These are phyloP conservation scores for Thuidium tamariscinum DNA, from an alignment of 225 moss, liverwort and hornwort species.

Conservation along the genomic window DNA sequence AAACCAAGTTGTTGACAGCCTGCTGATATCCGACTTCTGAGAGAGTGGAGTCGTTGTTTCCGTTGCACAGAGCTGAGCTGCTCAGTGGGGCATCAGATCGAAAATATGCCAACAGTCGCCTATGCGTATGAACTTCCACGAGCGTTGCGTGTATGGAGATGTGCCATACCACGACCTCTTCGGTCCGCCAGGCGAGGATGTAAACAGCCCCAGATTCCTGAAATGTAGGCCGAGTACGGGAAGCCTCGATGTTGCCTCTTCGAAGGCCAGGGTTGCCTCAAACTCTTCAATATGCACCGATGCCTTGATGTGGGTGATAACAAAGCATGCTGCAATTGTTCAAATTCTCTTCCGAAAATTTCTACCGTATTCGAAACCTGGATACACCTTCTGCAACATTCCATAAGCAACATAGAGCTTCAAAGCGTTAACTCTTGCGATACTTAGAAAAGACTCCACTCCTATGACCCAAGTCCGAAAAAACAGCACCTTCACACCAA, in stretches of 20 bases:
- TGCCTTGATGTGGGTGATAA: neutral
- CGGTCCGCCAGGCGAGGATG: conserved; percentile 8
- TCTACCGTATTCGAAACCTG: neutral
- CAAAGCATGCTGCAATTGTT: neutral
- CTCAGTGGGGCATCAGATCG: conserved; percentile 41
- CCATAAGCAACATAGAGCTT: neutral
- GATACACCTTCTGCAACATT: neutral
- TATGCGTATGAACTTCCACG: conserved; percentile 59
- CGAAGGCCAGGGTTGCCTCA: conserved; percentile 39
- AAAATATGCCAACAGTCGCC: conserved; percentile 37
- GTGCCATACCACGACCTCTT: conserved; percentile 54
- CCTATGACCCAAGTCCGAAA: neutral
- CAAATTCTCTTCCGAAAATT: neutral
- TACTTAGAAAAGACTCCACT: neutral
- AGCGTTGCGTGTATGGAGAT: conserved; percentile 59
- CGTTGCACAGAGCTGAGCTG: neutral
- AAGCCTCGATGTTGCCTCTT: neutral
- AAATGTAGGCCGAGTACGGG: neutral
- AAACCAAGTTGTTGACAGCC: neutral
- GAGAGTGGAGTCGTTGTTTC: neutral
- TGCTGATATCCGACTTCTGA: neutral
- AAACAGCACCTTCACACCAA: neutral
- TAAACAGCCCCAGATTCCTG: conserved; percentile 48
- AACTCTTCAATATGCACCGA: neutral
- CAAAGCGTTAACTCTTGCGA: neutral